Percentiles rank a stretch among this genome's conserved stretches.
These are phyloP conservation scores for Asterochloris erici DNA, from an alignment of 139 green algal species.

Conservation along the genomic window DNA sequence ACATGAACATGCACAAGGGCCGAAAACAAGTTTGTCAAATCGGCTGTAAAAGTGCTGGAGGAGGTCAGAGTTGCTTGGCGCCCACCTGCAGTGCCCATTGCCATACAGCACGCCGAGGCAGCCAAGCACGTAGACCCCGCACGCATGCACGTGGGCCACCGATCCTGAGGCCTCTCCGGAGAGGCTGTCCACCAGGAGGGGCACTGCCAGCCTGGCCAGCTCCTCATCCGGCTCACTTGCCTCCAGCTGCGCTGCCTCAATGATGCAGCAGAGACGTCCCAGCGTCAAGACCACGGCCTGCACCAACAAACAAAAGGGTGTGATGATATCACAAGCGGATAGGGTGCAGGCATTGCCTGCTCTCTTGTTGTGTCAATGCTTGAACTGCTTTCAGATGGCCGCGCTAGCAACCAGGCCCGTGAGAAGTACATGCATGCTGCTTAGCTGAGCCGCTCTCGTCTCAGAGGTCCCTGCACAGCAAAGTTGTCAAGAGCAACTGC, in stretches of 20 bases:
- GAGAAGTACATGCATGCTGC: too few relatives aligned
- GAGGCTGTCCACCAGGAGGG: conserved; percentile 7
- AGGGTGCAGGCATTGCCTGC: background rate
- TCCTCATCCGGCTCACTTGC: conserved; percentile 1
- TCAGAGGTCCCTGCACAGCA: too few relatives aligned
- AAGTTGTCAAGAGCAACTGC: too few relatives aligned
- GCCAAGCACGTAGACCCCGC: conserved; percentile 3
- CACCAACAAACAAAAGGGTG: background rate
- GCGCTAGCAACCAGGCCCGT: background rate
- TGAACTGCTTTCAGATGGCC: background rate
- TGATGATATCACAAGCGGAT: background rate
- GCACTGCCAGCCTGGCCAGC: conserved; percentile 8
- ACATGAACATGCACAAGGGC: too few relatives aligned
- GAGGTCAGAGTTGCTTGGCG: too few relatives aligned
- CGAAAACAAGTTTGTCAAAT: too few relatives aligned
- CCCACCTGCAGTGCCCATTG: background rate
- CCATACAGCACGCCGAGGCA: conserved; percentile 11
- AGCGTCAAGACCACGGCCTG: conserved; percentile 14
- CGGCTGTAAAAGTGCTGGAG: too few relatives aligned
- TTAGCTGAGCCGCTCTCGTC: background rate
- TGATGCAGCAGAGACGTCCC: conserved; percentile 7
- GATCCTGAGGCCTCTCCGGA: background rate
- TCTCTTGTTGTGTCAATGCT: background rate
- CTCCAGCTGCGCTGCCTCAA: background rate
- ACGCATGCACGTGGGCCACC: conserved; percentile 12